Evolutionary conservation across 2,329 filamentous ascomycete genomes (phyloP), one percentile per base, ranked within the genome.

Genomic region (Rhinocladiella similis): DNA sequence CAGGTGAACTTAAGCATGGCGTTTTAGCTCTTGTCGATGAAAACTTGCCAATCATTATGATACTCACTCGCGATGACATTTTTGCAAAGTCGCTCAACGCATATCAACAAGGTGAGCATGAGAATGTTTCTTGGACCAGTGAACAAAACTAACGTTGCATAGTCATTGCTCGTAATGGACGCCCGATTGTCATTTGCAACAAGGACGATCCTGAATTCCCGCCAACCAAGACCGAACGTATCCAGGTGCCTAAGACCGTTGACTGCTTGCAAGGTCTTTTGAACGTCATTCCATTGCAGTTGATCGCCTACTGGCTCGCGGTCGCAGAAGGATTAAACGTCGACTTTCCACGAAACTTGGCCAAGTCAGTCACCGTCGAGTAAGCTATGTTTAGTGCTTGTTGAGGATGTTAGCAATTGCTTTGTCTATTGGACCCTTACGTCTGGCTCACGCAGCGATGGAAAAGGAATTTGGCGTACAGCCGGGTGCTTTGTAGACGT

Each of bases 11-110:
- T 69, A 99, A 99, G 85, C 94, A 99, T 76, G 94, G 94, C 82
- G 94, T 99, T 50, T 81, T 99, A 72, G 94, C 94, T 51, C 83
- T 99, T 62, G 94, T 99, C 58, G 94, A 99, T 69, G 94, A 99
- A 83, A 93, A 96, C 77, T 85, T 99, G 36, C 94, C 94, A 61
- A 99, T 99, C 74, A 96, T 99, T 77, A 99, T 99, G 94, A 97
- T 99, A 70, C 83, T 99, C 60, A 99, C 94, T 53, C 89, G 94
- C 59, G 94, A 99, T 72, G 84, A 91, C 67, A 88, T 99, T 70
- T 99, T 99, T 80, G 89, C 89, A 74, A 99, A 99, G 81, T 97
- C 94, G n/a, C 83, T 99, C 70, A 99, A 99, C 75, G 94, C 94
- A 69, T 99, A 97, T 77, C 94, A 99, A 79, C 94, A 99, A 82